Conservation (phyloP, 139 green algal species). For the Dunaliella sp. region DNA sequence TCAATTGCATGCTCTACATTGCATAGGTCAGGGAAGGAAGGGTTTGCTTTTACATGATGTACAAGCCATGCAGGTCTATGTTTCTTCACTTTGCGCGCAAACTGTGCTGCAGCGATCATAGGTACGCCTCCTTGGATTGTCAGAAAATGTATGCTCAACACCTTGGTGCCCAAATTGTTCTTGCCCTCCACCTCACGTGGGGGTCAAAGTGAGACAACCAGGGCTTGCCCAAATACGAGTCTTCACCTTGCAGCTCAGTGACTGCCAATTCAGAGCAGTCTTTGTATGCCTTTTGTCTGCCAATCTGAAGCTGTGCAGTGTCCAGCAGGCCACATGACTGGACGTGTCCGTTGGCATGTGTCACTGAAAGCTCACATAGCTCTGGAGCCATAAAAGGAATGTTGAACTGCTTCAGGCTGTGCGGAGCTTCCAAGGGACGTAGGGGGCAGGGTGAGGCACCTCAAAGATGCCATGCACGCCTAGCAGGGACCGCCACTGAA, state of each 20-base stretch:
- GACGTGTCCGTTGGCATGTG: too few relatives aligned
- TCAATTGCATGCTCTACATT: not conserved
- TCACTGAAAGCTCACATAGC: too few relatives aligned
- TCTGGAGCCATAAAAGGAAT: too few relatives aligned
- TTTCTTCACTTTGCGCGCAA: not conserved
- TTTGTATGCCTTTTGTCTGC: not conserved
- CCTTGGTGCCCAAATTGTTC: too few relatives aligned
- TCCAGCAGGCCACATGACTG: not conserved
- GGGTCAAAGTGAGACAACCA: not conserved
- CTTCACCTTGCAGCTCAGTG: not conserved
- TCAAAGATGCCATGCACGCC: too few relatives aligned
- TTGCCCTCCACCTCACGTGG: not conserved
- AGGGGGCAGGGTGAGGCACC: too few relatives aligned
- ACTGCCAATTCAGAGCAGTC: not conserved
- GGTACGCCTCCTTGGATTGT: not conserved
- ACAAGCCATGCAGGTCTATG: not conserved
- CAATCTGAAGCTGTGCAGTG: not conserved
- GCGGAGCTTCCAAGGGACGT: too few relatives aligned
- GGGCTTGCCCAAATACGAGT: not conserved
- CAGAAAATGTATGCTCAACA: not conserved
- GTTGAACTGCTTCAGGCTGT: too few relatives aligned
- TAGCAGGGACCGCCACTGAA: too few relatives aligned
- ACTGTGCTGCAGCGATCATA: not conserved
- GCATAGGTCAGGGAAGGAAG: not conserved
- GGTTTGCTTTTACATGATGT: not conserved